These are phyloP conservation scores for Striga asiatica DNA, from an alignment of 257 asterid species.

Conservation along the genomic window DNA sequence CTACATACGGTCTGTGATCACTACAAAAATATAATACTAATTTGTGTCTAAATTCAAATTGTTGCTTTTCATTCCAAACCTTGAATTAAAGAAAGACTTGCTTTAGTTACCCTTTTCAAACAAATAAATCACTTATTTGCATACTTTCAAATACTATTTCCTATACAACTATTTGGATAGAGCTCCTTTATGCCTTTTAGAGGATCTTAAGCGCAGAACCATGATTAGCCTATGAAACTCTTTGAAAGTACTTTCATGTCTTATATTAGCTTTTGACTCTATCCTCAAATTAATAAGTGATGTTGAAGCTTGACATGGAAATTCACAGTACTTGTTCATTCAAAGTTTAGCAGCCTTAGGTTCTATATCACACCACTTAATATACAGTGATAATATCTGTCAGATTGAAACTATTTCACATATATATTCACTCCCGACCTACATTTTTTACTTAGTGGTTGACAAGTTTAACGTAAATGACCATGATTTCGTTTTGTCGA, in stretches of 20 bases:
- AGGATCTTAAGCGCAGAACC: not conserved
- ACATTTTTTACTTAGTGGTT: conserved; percentile 12
- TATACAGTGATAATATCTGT: conserved; percentile 11
- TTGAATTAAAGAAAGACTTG: too few relatives aligned
- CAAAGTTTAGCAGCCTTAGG: conserved; percentile 97
- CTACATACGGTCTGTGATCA: too few relatives aligned
- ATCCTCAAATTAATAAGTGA: conserved; percentile 59
- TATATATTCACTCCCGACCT: conserved; percentile 16
- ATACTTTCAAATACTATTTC: too few relatives aligned
- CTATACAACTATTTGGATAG: too few relatives aligned
- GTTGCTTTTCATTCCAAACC: too few relatives aligned
- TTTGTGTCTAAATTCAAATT: too few relatives aligned
- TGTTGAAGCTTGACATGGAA: conserved; percentile 99
- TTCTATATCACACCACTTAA: conserved; percentile 14
- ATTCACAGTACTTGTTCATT: conserved; percentile 90
- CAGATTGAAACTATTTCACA: too few relatives aligned
- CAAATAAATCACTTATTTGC: too few relatives aligned
- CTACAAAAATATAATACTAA: too few relatives aligned
- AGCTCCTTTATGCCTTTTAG: too few relatives aligned
- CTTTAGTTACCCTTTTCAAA: too few relatives aligned
- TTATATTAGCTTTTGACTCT: conserved; percentile 15
- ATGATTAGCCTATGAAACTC: conserved; percentile 2
- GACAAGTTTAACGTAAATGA: conserved; percentile 84
- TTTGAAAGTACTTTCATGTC: too few relatives aligned
- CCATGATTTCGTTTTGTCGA: conserved; percentile 98